Evolutionary conservation across 805 yeast genomes (phyloP), one percentile per base, ranked within the genome.

Genomic region (Wickerhamomyces bisporus): DNA sequence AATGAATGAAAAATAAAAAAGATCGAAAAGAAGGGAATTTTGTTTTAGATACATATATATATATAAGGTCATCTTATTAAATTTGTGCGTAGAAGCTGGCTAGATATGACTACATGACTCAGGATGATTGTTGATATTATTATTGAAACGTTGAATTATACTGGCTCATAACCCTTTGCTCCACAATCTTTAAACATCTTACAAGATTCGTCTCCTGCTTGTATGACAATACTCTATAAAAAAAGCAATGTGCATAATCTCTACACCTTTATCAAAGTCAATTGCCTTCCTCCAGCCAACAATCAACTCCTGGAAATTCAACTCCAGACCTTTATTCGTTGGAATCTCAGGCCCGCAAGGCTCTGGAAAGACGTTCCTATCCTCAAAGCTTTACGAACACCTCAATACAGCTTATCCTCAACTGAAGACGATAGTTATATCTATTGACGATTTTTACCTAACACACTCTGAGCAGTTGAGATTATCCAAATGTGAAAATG

Each of bases 401-500:
- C 49, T 81, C 14, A 40, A 54, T 14, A 34, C 41, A 13, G 34
- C 48, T 25, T 69, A 62, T 45, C 73, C 73, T 1, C 36, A 50
- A 2, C 50, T 69, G 18, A 60, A 53, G 6, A 55, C 73, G 2
- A 62, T 75, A 2, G 71, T 65, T 20, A 61, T 85, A 33, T 89
- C 95, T 41, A 73, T 88, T 49, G 98, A 91, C 61, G 98, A 93
- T 60, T 75, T 86, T 42, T 91, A 91, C 57, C 63, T 86, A 28
- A 77, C 86, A 0, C 79, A 77, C 53, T 59, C 53, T 7, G 81
- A 80, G 15, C 96, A 87, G 53, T 42, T 40, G 19, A 41, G 43
- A 24, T 53, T 88, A 18, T 70, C 73, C 2, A 27, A 42, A 12
- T 61, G 65, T 42, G 69, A 61, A 12, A 85, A 86, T 53, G 55